Evolutionary conservation across 2,329 filamentous ascomycete genomes (phyloP).

Genomic region (Knufia petricola): DNA sequence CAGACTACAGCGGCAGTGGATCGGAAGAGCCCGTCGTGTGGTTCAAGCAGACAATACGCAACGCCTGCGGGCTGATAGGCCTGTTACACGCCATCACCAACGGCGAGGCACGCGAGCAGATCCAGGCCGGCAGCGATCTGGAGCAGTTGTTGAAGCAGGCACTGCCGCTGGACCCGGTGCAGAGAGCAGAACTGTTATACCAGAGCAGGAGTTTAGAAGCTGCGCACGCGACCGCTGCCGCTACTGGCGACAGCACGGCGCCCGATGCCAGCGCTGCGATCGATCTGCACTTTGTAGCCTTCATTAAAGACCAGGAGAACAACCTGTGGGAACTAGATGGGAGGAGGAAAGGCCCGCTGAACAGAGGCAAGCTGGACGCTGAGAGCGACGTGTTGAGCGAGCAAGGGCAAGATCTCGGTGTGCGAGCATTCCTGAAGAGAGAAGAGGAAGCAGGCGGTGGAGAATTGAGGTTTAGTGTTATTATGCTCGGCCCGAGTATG

Average conservation of each 20-base stretch:
- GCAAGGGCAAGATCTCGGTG: constrained; percentile 63
- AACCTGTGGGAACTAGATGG: constrained; percentile 77
- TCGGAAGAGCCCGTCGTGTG: constrained; percentile 68
- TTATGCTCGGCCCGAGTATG: constrained; percentile 49
- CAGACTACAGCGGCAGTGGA: constrained; percentile 60
- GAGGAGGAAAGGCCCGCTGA: constrained; percentile 59
- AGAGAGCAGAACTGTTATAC: constrained; percentile 67
- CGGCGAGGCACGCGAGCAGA: constrained; percentile 55
- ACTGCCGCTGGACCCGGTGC: constrained; percentile 55
- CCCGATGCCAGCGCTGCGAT: constrained; percentile 69
- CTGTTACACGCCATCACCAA: constrained; percentile 75
- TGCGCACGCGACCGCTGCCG: constrained; percentile 70
- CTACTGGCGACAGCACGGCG: constrained; percentile 65
- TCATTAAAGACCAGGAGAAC: constrained; percentile 66
- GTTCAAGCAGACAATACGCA: constrained; percentile 91
- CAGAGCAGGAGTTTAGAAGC: constrained; percentile 62
- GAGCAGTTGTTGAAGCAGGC: constrained; percentile 57
- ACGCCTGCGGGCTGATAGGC: constrained; percentile 86
- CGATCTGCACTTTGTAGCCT: constrained; percentile 95
- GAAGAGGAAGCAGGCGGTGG: constrained; percentile 47
- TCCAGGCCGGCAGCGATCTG: constrained; percentile 42
- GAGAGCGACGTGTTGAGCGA: constrained; percentile 66
- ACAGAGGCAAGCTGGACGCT: constrained; percentile 50
- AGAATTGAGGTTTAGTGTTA: constrained; percentile 52
- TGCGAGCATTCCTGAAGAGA: constrained; percentile 49